Evolutionary conservation across 306 rosid species (phyloP).

Genomic region (Fragaria iinumae): DNA sequence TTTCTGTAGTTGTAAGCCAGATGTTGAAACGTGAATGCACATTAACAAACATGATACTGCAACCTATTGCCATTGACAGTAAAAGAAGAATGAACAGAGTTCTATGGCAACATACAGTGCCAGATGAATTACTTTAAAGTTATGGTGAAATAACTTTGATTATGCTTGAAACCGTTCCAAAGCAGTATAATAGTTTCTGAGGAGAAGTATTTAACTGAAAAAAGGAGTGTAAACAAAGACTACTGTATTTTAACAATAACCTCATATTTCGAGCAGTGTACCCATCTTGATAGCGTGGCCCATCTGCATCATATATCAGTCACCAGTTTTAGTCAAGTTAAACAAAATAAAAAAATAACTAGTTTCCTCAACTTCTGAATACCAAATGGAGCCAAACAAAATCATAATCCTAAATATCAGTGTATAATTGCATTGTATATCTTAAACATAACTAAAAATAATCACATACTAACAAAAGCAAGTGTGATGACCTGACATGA

Average conservation of each 20-base stretch:
- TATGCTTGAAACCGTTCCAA: not conserved
- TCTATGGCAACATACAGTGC: not conserved
- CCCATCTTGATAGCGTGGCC: conserved; percentile 82
- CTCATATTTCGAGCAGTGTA: conserved; percentile 90
- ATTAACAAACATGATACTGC: not conserved
- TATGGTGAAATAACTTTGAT: not conserved
- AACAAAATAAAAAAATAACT: too few relatives aligned
- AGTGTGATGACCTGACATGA: conserved; percentile 8
- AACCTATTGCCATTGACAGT: not conserved
- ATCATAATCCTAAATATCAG: not conserved
- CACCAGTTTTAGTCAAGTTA: conserved; percentile 15
- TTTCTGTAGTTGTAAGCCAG: conserved; percentile 8
- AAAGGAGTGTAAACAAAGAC: not conserved
- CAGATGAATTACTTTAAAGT: not conserved
- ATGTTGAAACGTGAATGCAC: not conserved
- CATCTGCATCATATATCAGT: conserved; percentile 52
- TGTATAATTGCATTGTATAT: not conserved
- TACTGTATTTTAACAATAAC: conserved; percentile 29
- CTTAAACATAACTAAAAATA: not conserved
- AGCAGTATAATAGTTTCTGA: not conserved
- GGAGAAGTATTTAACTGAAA: not conserved
- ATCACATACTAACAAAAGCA: not conserved
- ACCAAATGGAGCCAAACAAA: not conserved
- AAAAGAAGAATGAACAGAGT: not conserved
- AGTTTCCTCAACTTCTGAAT: not conserved